Base-by-base conservation (phyloP, 495 filamentous ascomycete species). In the Hypomontagnella submonticulosa region DNA sequence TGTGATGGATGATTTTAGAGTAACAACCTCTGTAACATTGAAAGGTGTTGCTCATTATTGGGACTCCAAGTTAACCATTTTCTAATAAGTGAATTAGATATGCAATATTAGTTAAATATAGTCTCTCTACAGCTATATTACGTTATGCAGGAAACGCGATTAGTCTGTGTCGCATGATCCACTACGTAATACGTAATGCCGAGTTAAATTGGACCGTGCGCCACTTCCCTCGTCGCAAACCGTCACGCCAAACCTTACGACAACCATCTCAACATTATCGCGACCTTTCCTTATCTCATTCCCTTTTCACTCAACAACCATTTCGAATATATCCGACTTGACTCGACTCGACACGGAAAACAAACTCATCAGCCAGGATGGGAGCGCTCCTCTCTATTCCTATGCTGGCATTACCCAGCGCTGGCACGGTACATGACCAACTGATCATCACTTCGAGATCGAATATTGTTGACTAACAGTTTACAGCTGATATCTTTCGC, bases 311-410 rank as follows among this genome's bases (percentile, higher is more conserved):
- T 27, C 23, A 27, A 27, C 23, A 27, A 27, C 3, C 23, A 2
- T 2, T 27, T 6, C 23, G 23, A 27, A 27, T 27, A 27, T 27
- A 27, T 27, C 23, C 23, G 6, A 27, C n/a, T n/a, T n/a, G n/a
- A n/a, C n/a, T 27, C 23, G 23, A 27, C 23, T 27, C 23, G 23
- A 27, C 6, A 27, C 23, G 23, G 6, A 27, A 27, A 27, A 6
- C 23, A 27, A 38, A 44, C 16, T 32, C 47, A 59, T 42, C 34
- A 57, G 54, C 65, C 74, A 83, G 69, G 61, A 96, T 99, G 95
- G 95, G 95, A 67, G 95, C 92, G 54, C 82, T 96, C 67, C 83
- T 99, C 34, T 97, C 94, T 49, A 69, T 99, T 11, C 95, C 96
- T 61, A 79, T 99, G 56, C 77, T 99, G 76, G 95, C 91, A 52